phyloP scores from a whole-genome alignment of 1,284 basidiomycete species.

The Cystobasidium pallidum region DNA sequence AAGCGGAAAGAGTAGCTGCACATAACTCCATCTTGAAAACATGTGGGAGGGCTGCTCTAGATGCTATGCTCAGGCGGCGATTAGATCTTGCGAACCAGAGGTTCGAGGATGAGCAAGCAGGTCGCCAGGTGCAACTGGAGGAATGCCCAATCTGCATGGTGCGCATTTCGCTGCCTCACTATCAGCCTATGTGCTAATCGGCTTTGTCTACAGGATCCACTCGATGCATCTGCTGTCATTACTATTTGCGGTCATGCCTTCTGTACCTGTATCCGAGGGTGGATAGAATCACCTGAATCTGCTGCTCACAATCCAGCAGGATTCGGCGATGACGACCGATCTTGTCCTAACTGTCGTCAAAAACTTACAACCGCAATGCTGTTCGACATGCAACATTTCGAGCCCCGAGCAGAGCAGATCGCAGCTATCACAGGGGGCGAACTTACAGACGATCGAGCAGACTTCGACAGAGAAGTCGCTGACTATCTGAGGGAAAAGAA shows the following conservation, averaged over 20 bases:
- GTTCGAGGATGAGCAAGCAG: constrained; percentile 43
- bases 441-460: not conserved
- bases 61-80: constrained; percentile 22
- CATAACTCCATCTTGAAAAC: not conserved
- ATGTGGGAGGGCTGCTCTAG: not conserved
- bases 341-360: constrained; percentile 50
- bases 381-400: constrained; percentile 46
- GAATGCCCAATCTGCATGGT: constrained; percentile 14
- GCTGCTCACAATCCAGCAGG: constrained; percentile 28
- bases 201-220: too few species aligned
- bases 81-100: constrained; percentile 43
- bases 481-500: constrained; percentile 30
- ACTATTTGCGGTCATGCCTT: constrained; percentile 14
- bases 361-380: constrained; percentile 38
- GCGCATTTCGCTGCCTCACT: too few species aligned
- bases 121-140: constrained; percentile 13
- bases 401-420: constrained; percentile 48
- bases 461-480: constrained; percentile 13
- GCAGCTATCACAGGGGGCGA: constrained; percentile 20
- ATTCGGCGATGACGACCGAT: constrained; percentile 38
- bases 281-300: constrained; percentile 9
- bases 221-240: constrained; percentile 18
- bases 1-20: not conserved
- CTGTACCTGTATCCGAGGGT: constrained; percentile 19
- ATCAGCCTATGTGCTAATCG: too few species aligned